Percentiles rank a stretch among this genome's conserved stretches.
Conservation (phyloP, 257 asterid genomes). For the Nicotiana tabacum region DNA sequence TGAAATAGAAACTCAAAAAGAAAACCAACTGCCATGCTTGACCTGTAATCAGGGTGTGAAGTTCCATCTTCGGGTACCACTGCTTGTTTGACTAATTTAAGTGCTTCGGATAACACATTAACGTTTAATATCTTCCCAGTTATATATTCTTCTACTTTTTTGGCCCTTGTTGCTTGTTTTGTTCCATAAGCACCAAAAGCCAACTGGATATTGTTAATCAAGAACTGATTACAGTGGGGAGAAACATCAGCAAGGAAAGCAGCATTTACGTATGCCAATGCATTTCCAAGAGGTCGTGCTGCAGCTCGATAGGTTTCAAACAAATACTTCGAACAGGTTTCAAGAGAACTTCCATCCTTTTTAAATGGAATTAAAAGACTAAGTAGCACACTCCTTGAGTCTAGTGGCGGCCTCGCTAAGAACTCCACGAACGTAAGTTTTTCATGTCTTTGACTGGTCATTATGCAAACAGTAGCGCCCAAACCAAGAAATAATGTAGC, state of each 20-base stretch:
- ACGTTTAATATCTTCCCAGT: constrained; percentile 31
- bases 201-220: constrained; percentile 30
- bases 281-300: constrained; percentile 69
- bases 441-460: constrained; percentile 26
- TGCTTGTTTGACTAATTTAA: constrained; percentile 37
- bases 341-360: constrained; percentile 8
- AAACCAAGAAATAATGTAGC: constrained; percentile 55
- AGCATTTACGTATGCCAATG: constrained; percentile 65
- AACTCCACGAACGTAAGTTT: constrained; percentile 46
- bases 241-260: constrained; percentile 63
- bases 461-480: constrained; percentile 37
- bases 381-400: constrained; percentile 42
- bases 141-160: constrained; percentile 48
- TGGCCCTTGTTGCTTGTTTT: constrained; percentile 48
- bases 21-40: constrained; percentile 52
- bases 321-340: constrained; percentile 26
- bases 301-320: constrained; percentile 65
- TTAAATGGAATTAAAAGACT: constrained; percentile 44
- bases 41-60: constrained; percentile 45
- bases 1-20: constrained; percentile 51
- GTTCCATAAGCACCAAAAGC: constrained; percentile 66
- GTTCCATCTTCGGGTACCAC: constrained; percentile 55
- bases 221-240: constrained; percentile 22
- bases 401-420: constrained; percentile 43
- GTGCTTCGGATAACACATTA: constrained; percentile 35